Evolutionary conservation across 176 grass and related monocot genomes (phyloP).

Genomic region (Aegilops bicornis): DNA sequence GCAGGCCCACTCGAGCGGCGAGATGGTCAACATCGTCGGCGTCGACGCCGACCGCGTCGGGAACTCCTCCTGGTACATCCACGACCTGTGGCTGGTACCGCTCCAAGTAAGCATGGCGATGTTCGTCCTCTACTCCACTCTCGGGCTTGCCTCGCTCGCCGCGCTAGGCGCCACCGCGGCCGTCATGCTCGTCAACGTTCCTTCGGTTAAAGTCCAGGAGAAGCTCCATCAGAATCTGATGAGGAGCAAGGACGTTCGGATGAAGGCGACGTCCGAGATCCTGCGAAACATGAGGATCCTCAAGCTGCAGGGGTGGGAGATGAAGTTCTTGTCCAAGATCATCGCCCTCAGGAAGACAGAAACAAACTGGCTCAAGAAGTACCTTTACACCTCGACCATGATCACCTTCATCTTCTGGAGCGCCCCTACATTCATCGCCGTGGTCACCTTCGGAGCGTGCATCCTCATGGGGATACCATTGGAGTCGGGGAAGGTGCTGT

Average conservation of each 20-base stretch:
- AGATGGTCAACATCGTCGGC: slow-evolving; percentile 64
- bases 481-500: slow-evolving; percentile 10
- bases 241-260: slow-evolving; percentile 39
- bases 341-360: slow-evolving; percentile 9
- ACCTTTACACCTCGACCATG: background rate
- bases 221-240: slow-evolving; percentile 49
- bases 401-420: background rate
- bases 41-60: slow-evolving; percentile 59
- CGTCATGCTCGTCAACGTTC: slow-evolving; percentile 74
- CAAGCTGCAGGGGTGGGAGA: slow-evolving; percentile 55
- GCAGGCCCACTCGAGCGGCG: slow-evolving; percentile 55
- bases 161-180: slow-evolving; percentile 48
- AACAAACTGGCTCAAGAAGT: slow-evolving; percentile 4
- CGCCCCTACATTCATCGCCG: background rate
- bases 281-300: slow-evolving; percentile 88
- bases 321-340: slow-evolving; percentile 16
- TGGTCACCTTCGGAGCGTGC: background rate
- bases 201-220: slow-evolving; percentile 38
- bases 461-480: background rate
- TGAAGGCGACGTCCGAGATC: slow-evolving; percentile 77
- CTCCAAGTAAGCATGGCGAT: slow-evolving; percentile 66
- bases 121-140: slow-evolving; percentile 61
- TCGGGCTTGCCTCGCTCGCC: slow-evolving; percentile 54
- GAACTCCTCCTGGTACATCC: slow-evolving; percentile 58
- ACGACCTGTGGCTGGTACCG: slow-evolving; percentile 67